Conservation (phyloP, 495 filamentous ascomycete genomes). For the Podospora appendiculata region DNA sequence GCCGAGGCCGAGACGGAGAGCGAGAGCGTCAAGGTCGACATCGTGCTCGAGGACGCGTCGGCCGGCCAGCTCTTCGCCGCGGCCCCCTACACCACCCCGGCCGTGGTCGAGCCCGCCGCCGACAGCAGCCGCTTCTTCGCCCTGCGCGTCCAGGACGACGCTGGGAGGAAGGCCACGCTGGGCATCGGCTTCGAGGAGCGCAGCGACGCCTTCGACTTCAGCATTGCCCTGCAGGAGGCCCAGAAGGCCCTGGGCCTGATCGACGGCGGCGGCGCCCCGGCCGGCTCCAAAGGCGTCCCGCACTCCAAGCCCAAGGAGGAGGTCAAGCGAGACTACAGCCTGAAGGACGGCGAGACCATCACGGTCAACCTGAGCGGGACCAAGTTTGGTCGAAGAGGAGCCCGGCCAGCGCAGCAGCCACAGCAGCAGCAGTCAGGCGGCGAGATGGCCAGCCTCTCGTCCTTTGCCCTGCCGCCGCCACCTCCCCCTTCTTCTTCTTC, state of each 20-base stretch:
- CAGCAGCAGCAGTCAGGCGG: slow-evolving; percentile 3
- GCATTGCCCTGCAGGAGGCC: slow-evolving; percentile 68
- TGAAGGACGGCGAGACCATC: slow-evolving; percentile 83
- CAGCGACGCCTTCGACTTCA: slow-evolving; percentile 74
- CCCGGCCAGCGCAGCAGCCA: slow-evolving; percentile 7
- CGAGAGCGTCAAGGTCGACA: slow-evolving; percentile 57
- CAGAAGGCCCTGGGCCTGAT: slow-evolving; percentile 47
- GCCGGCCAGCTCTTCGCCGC: slow-evolving; percentile 72
- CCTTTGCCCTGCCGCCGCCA: slow-evolving; percentile 48
- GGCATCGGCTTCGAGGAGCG: slow-evolving; percentile 85
- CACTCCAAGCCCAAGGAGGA: slow-evolving; percentile 18
- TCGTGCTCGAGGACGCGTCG: slow-evolving; percentile 64
- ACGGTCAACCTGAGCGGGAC: slow-evolving; percentile 61
- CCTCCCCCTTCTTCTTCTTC: slow-evolving; percentile 13
- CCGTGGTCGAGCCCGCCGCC: slow-evolving; percentile 59
- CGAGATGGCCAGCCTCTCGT: slow-evolving; percentile 20
- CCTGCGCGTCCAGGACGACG: slow-evolving; percentile 63
- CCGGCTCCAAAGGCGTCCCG: slow-evolving; percentile 9
- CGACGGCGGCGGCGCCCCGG: slow-evolving; percentile 10
- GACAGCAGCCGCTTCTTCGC: slow-evolving; percentile 78
- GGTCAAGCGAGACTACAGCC: slow-evolving; percentile 61
- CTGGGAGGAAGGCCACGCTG: slow-evolving; percentile 59
- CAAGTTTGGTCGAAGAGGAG: slow-evolving; percentile 35
- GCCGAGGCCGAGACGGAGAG: not conserved
- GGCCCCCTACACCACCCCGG: slow-evolving; percentile 55